These are phyloP conservation scores for Brachypodium distachyon DNA, from an alignment of 202 grass and related monocot species.

Conservation along the genomic window DNA sequence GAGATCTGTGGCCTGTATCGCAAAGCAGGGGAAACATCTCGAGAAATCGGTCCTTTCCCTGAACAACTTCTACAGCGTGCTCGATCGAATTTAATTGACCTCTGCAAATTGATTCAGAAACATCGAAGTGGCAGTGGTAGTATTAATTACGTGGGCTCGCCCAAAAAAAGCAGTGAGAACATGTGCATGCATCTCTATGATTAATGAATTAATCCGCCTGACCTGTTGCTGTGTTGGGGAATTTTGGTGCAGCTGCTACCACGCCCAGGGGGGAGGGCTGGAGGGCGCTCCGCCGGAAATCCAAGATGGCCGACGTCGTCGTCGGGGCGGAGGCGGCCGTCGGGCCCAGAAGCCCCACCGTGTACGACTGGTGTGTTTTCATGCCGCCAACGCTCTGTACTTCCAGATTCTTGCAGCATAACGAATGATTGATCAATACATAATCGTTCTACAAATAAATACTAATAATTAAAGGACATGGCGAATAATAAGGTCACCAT, in stretches of 20 bases:
- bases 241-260: slow-evolving; percentile 20
- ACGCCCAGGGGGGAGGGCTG: slow-evolving; percentile 27
- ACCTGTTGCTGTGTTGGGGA: neutral
- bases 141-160: neutral
- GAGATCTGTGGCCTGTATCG: neutral
- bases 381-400: neutral
- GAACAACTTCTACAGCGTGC: no score
- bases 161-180: slow-evolving; percentile 9
- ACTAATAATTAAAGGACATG: neutral
- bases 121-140: neutral
- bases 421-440: neutral
- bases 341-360: slow-evolving; percentile 64
- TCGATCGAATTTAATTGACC: no score
- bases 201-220: neutral
- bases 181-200: neutral
- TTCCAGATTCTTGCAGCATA: neutral
- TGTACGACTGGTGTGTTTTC: slow-evolving; percentile 73
- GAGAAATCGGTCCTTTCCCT: neutral
- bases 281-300: slow-evolving; percentile 38
- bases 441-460: neutral
- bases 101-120: neutral
- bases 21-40: neutral
- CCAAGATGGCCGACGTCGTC: slow-evolving; percentile 10
- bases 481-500: neutral
- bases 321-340: slow-evolving; percentile 13